Percentiles rank a stretch among this genome's conserved stretches.
Conservation (phyloP, 2,329 filamentous ascomycete genomes). For the Cordyceps cateniannulata region DNA sequence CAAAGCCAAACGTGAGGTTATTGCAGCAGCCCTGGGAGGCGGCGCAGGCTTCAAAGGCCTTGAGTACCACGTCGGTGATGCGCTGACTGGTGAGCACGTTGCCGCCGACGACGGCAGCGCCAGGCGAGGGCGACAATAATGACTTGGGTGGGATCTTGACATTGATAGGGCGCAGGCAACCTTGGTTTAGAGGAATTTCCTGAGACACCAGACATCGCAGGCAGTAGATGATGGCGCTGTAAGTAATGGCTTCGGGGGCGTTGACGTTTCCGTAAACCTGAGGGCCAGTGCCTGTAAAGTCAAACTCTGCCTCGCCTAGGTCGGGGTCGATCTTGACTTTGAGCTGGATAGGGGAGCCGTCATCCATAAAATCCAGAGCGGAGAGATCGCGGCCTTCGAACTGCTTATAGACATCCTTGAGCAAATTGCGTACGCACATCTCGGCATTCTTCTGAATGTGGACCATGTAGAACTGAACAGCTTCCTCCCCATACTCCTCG, state of each 20-base stretch:
- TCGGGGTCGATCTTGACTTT: slow-evolving; percentile 68
- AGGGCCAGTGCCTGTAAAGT: slow-evolving; percentile 72
- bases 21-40: slow-evolving; percentile 77
- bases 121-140: slow-evolving; percentile 69
- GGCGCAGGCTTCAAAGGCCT: slow-evolving; percentile 72
- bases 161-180: slow-evolving; percentile 68
- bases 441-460: slow-evolving; percentile 77
- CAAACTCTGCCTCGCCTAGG: slow-evolving; percentile 72
- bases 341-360: slow-evolving; percentile 69
- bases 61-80: slow-evolving; percentile 43
- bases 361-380: slow-evolving; percentile 77
- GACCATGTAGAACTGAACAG: slow-evolving; percentile 79
- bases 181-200: slow-evolving; percentile 80
- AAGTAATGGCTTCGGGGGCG: slow-evolving; percentile 74
- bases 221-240: slow-evolving; percentile 84
- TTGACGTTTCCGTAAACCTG: slow-evolving; percentile 79
- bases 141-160: slow-evolving; percentile 67
- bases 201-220: slow-evolving; percentile 71
- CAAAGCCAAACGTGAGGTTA: slow-evolving; percentile 78
- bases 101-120: slow-evolving; percentile 74
- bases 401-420: slow-evolving; percentile 63
- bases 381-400: slow-evolving; percentile 66
- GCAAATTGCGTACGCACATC: slow-evolving; percentile 62
- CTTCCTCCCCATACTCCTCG: slow-evolving; percentile 68
- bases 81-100: slow-evolving; percentile 55